A percentile compares a stretch with the other conserved stretches of the same genome.
Conservation (phyloP, 768 basidiomycete species). For the Tricholoma furcatifolium region DNA sequence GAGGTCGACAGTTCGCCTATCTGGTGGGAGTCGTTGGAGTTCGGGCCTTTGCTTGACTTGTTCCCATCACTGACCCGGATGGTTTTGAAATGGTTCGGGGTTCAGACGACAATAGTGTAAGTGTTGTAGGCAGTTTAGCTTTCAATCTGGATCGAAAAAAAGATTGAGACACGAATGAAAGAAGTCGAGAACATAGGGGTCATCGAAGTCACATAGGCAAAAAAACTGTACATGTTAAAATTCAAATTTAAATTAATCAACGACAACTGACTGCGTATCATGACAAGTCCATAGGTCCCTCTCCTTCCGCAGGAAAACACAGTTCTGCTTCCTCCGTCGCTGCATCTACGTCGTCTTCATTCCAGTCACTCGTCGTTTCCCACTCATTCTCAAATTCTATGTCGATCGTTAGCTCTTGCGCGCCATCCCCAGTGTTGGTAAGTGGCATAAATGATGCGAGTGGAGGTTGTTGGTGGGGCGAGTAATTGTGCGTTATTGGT, state of each 20-base stretch:
- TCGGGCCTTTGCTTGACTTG: no score
- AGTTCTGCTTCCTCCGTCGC: conserved; percentile 67
- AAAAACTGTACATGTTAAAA: neutral
- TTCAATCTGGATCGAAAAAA: no score
- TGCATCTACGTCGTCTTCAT: conserved; percentile 83
- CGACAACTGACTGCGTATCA: conserved; percentile 12
- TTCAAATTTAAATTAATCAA: neutral
- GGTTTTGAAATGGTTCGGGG: no score
- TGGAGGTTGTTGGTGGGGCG: conserved; percentile 39
- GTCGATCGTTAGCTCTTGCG: conserved; percentile 64
- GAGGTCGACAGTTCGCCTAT: no score
- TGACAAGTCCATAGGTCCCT: conserved; percentile 43
- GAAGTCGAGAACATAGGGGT: no score
- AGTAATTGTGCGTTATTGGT: conserved; percentile 55
- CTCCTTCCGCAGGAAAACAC: conserved; percentile 58
- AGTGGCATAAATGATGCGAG: conserved; percentile 64
- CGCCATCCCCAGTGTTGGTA: conserved; percentile 48
- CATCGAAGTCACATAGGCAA: no score
- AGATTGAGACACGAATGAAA: no score
- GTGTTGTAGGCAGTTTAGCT: no score
- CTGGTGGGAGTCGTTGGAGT: no score
- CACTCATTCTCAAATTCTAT: conserved; percentile 90
- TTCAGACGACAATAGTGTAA: no score
- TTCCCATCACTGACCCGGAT: no score
- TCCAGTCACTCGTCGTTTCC: conserved; percentile 90